Conservation (phyloP, 176 grass and related monocot genomes). For the Avena insularis region DNA sequence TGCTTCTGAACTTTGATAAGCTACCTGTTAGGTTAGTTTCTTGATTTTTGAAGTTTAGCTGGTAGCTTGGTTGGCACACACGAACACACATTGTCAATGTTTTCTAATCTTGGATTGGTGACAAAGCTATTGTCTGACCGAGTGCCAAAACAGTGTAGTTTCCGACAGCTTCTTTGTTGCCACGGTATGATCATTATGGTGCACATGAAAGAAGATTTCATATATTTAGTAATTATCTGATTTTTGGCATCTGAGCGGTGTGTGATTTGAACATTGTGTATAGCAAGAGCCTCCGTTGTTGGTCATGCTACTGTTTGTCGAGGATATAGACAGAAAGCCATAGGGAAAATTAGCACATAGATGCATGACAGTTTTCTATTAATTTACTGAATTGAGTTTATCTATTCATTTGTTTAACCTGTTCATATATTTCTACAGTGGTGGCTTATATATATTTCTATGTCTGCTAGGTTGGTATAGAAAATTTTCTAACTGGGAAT, state of each 20-base stretch:
- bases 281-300: background rate
- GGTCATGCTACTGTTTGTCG: background rate
- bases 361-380: background rate
- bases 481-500: conserved; percentile 55
- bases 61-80: conserved; percentile 10
- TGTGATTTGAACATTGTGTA: conserved; percentile 11
- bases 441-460: conserved; percentile 19
- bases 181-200: background rate
- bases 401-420: background rate
- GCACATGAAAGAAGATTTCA: background rate
- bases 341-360: background rate
- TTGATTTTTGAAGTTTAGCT: background rate
- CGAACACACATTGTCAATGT: background rate
- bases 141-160: background rate
- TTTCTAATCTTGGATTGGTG: background rate
- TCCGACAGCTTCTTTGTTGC: background rate
- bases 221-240: conserved; percentile 5
- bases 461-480: conserved; percentile 59
- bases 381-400: background rate
- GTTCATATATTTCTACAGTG: background rate
- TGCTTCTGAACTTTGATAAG: conserved; percentile 1
- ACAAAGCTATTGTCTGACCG: background rate
- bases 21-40: background rate
- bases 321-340: background rate
- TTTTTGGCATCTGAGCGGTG: background rate